Evolutionary conservation across 805 yeast species (phyloP).

Genomic region (Candida piceae): DNA sequence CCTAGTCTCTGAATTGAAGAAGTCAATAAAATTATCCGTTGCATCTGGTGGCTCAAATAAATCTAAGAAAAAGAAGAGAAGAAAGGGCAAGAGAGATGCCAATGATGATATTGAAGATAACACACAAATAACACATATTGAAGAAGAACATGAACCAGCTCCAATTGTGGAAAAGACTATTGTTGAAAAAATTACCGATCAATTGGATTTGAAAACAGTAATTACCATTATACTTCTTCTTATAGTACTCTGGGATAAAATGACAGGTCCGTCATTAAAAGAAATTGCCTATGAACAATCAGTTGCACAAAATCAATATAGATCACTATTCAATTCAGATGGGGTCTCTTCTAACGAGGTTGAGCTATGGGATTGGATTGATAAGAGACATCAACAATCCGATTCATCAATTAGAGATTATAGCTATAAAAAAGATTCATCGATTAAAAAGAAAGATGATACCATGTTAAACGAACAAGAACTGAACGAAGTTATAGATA

Average conservation of each 20-base stretch:
- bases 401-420: too few species aligned
- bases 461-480: constrained; percentile 30
- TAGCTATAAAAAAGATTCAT: too few species aligned
- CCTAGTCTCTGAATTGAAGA: constrained; percentile 43
- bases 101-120: constrained; percentile 5
- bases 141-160: constrained; percentile 3
- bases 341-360: constrained; percentile 46
- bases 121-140: too few species aligned
- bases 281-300: background rate
- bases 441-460: too few species aligned
- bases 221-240: constrained; percentile 16
- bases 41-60: constrained; percentile 9
- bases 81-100: constrained; percentile 6
- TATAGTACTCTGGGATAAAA: constrained; percentile 16
- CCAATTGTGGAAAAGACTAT: constrained; percentile 5
- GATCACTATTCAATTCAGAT: constrained; percentile 12
- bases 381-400: constrained; percentile 26
- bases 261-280: constrained; percentile 6
- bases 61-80: constrained; percentile 5
- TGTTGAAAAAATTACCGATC: constrained; percentile 13
- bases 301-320: constrained; percentile 7
- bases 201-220: constrained; percentile 19
- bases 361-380: constrained; percentile 71
- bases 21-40: constrained; percentile 22
- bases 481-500: constrained; percentile 39